These are phyloP conservation scores for Podosphaera fusca DNA, from an alignment of 2,329 filamentous ascomycete genomes.

Conservation along the genomic window DNA sequence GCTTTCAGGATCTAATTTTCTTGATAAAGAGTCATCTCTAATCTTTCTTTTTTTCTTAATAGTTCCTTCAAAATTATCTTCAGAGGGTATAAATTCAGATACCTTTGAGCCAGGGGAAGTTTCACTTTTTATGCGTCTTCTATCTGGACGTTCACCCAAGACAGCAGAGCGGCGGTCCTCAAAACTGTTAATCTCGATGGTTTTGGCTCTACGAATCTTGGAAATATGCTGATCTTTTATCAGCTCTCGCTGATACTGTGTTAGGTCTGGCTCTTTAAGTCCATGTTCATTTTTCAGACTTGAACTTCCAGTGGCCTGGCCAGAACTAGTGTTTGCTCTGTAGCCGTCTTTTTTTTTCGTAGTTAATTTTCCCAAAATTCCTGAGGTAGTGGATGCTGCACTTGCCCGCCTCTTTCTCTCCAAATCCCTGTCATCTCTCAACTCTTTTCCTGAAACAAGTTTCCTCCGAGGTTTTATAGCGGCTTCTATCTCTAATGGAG, in stretches of 20 bases:
- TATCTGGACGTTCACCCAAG: conserved; percentile 28
- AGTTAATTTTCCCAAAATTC: conserved; percentile 24
- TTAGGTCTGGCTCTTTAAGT: conserved; percentile 4
- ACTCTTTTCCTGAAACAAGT: conserved; percentile 37
- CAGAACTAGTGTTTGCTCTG: conserved; percentile 18
- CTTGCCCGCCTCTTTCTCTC: conserved; percentile 30
- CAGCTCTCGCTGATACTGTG: conserved; percentile 7
- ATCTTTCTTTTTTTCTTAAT: conserved; percentile 33
- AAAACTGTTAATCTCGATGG: conserved; percentile 36
- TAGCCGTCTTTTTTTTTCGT: conserved; percentile 23
- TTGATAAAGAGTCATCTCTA: conserved; percentile 21
- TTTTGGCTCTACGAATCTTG: conserved; percentile 29
- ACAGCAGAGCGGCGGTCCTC: conserved; percentile 27
- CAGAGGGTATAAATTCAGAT: conserved; percentile 25
- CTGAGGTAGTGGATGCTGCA: conserved; percentile 27
- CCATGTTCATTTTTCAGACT: conserved; percentile 4
- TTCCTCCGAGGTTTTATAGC: conserved; percentile 35
- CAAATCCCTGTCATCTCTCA: conserved; percentile 32
- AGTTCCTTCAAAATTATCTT: conserved; percentile 25
- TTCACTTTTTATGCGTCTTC: conserved; percentile 33
- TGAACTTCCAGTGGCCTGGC: conserved; percentile 25
- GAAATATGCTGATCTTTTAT: conserved; percentile 8
- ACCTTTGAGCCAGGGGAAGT: conserved; percentile 26
- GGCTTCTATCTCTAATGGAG: conserved; percentile 24
- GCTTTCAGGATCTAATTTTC: background rate